Conservation (phyloP, 768 basidiomycete genomes). For the Suillus plorans region DNA sequence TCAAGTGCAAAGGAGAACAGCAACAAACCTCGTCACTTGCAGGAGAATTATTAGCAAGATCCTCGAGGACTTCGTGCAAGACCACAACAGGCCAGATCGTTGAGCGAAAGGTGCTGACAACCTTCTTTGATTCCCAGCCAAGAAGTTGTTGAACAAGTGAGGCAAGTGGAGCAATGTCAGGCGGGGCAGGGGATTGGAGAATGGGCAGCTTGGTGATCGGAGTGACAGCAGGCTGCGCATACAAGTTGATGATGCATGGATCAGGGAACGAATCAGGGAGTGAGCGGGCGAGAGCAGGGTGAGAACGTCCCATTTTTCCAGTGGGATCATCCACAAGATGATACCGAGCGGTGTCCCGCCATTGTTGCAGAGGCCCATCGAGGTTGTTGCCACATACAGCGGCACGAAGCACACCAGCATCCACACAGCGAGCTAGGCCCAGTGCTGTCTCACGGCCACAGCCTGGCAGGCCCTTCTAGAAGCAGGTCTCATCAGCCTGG, state of each 20-base stretch:
- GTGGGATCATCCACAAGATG: not conserved
- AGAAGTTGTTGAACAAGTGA: not conserved
- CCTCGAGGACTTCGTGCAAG: slow-evolving; percentile 3
- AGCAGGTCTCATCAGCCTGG: not conserved
- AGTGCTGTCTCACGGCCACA: not conserved
- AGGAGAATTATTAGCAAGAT: not conserved
- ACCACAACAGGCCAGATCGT: slow-evolving; percentile 1
- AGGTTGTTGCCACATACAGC: not conserved
- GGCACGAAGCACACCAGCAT: not conserved
- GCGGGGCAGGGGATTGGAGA: not conserved
- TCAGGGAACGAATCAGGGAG: not conserved
- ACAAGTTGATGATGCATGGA: not conserved
- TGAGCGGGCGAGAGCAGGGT: not conserved
- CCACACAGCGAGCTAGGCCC: not conserved
- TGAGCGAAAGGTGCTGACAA: not conserved
- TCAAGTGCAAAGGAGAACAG: not conserved
- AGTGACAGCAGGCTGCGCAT: not conserved
- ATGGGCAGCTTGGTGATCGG: not conserved
- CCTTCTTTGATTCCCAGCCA: not conserved
- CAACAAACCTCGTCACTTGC: not conserved
- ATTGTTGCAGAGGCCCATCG: not conserved
- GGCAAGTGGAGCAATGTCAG: not conserved
- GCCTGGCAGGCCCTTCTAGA: not conserved
- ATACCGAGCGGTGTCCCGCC: not conserved
- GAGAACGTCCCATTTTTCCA: not conserved